Evolutionary conservation across 73 alveolate species (phyloP).

Genomic region (Paramecium pentaurelia): DNA sequence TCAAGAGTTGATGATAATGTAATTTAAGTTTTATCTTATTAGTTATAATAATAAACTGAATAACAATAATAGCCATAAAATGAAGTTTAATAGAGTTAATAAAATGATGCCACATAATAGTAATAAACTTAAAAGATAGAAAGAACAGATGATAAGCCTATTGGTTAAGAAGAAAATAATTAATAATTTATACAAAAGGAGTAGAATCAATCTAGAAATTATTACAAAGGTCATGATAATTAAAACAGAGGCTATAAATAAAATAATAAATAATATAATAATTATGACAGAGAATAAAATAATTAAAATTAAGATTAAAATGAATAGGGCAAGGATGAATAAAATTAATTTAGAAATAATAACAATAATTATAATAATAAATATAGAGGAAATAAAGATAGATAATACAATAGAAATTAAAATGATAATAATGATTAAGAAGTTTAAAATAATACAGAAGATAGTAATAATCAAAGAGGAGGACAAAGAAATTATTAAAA

Average conservation of each 20-base stretch:
- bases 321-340: neutral
- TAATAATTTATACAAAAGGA: neutral
- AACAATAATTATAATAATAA: neutral
- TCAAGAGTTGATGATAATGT: neutral
- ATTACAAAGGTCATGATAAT: neutral
- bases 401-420: neutral
- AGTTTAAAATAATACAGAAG: neutral
- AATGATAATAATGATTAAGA: neutral
- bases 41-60: neutral
- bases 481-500: neutral
- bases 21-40: neutral
- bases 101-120: neutral
- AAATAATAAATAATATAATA: neutral
- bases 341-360: neutral
- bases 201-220: neutral
- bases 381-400: neutral
- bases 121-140: neutral
- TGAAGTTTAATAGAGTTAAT: neutral
- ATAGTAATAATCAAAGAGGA: neutral
- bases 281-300: neutral
- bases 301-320: neutral
- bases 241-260: neutral
- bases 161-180: neutral
- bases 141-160: neutral
- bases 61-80: neutral